Evolutionary conservation across 495 filamentous ascomycete species (phyloP), one percentile per base, ranked within the genome.

Genomic region (Aeminium ludgeri): DNA sequence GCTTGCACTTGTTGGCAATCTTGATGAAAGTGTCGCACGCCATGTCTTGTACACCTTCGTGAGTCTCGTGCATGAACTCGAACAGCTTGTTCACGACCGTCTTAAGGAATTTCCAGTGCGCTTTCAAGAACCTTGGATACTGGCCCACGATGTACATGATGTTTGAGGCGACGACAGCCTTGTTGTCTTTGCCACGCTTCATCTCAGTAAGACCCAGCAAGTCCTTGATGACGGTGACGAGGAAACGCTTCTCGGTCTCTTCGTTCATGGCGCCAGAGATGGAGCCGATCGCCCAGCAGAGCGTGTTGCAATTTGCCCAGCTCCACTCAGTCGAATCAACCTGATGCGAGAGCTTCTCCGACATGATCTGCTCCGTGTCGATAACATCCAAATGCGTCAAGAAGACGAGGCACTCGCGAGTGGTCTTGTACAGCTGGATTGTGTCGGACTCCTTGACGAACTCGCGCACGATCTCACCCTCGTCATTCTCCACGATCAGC

Each of bases 111-210:
- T 97, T 97, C 89, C 89, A 97, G 58, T 97, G 89, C 0, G 89
- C 89, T 60, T 97, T 97, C 51, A 97, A 64, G 63, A 97, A 97
- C 20, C 89, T 82, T 12, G 89, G 89, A 56, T 97, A 97, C 57
- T 97, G 89, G 27, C 89, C 89, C 42, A 97, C 89, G 59, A 97
- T 97, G 55, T 97, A 97, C 89, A 97, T 97, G 60, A 97, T 97
- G 61, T 97, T 97, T 63, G 86, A 94, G 49, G 89, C 89, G 37
- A 97, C 89, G 1, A 97, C 91, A 16, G 89, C 89, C 58, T 97
- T 97, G 68, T 97, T 97, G 62, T 97, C 89, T 54, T 97, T 97
- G 31, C 89, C 89, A 36, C 91, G 80, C 64, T 97, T 96, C 83
- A 93, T 92, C 62, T 97, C 89, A 0, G 89, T 97, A 37, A 97